phyloP scores from a whole-genome alignment of 2,329 filamentous ascomycete species.

The Aspergillus caelatus region DNA sequence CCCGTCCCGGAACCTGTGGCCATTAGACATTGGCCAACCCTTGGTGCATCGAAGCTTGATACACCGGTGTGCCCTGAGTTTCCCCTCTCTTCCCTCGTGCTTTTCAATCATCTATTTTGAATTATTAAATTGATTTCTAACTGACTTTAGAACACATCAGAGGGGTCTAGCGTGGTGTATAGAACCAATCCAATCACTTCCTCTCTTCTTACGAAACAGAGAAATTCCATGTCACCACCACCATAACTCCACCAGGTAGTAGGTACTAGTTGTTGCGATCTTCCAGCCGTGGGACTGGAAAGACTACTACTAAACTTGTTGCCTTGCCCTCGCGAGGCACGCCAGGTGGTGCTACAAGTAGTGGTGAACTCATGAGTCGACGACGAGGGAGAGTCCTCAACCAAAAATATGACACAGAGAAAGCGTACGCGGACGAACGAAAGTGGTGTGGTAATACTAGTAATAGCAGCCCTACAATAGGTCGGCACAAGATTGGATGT shows the following conservation, averaged over 20 bases:
- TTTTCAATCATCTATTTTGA: too few relatives aligned
- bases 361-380: not conserved
- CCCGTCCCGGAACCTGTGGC: not conserved
- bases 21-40: conserved; percentile 11
- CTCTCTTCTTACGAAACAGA: not conserved
- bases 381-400: not conserved
- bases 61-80: not conserved
- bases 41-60: not conserved
- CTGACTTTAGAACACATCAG: not conserved
- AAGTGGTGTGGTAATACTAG: conserved; percentile 2
- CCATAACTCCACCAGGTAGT: not conserved
- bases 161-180: not conserved
- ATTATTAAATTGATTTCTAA: not conserved
- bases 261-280: not conserved
- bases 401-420: not conserved
- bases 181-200: not conserved
- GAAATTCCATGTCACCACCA: not conserved
- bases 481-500: not conserved
- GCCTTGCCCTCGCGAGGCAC: not conserved
- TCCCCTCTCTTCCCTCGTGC: conserved; percentile 2
- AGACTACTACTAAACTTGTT: not conserved
- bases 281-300: not conserved
- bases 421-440: not conserved
- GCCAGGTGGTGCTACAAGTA: not conserved
- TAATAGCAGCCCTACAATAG: not conserved